These are phyloP conservation scores for Hordeum marinum DNA, from an alignment of 176 grass and related monocot species.

Conservation along the genomic window DNA sequence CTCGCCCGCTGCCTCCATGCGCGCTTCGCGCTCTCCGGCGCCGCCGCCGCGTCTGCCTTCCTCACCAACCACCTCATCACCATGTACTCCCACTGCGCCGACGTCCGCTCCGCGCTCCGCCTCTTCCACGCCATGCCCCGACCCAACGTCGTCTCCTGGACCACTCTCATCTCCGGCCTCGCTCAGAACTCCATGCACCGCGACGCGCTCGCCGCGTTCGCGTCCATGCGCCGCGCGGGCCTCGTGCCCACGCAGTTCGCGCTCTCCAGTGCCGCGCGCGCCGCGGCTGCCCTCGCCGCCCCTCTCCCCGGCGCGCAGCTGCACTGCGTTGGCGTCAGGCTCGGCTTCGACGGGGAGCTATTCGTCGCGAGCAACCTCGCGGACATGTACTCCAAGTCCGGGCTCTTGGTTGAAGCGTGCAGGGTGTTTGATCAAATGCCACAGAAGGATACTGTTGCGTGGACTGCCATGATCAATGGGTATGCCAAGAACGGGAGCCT, in stretches of 20 bases:
- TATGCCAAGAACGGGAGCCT: conserved; percentile 49
- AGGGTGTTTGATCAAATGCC: conserved; percentile 65
- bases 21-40: conserved; percentile 32
- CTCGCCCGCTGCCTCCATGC: conserved; percentile 42
- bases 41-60: conserved; percentile 37
- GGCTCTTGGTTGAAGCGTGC: conserved; percentile 31
- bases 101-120: conserved; percentile 36
- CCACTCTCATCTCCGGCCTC: conserved; percentile 47
- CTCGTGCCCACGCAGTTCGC: conserved; percentile 47
- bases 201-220: conserved; percentile 46
- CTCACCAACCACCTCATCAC: conserved; percentile 72
- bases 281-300: conserved; percentile 27
- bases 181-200: conserved; percentile 28
- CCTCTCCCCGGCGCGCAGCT: conserved; percentile 33
- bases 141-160: conserved; percentile 57
- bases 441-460: conserved; percentile 49
- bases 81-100: conserved; percentile 56
- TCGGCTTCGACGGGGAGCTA: conserved; percentile 39
- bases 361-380: conserved; percentile 60
- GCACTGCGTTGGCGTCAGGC: conserved; percentile 33
- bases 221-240: conserved; percentile 34
- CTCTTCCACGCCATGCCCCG: conserved; percentile 41
- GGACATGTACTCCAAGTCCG: conserved; percentile 54
- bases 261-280: conserved; percentile 51
- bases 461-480: conserved; percentile 68